These are phyloP conservation scores for Acanthamoeba lenticulata DNA, from an alignment of 208 protist genomes.

Conservation along the genomic window DNA sequence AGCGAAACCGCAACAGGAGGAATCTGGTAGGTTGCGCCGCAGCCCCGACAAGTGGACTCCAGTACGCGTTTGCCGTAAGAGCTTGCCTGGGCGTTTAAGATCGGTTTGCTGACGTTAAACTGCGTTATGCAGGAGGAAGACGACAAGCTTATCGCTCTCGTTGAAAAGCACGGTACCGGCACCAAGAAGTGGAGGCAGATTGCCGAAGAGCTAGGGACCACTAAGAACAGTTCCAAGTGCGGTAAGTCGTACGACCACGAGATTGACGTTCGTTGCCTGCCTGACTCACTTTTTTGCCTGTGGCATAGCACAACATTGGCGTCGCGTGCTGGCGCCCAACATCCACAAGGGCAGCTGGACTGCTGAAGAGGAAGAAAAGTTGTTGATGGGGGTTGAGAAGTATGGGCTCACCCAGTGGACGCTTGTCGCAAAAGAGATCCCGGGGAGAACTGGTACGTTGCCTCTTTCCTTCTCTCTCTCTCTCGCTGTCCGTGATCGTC, in stretches of 20 bases:
- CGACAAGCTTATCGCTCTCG: neutral
- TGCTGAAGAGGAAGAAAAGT: slow-evolving; percentile 26
- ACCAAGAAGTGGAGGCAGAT: slow-evolving; percentile 68
- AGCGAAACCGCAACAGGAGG: neutral
- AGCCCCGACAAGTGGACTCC: slow-evolving; percentile 58
- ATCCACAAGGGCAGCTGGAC: slow-evolving; percentile 60
- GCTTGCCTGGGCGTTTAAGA: neutral
- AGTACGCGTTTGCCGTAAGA: neutral
- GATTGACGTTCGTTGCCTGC: neutral
- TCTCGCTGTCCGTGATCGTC: neutral
- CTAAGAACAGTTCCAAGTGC: slow-evolving; percentile 59
- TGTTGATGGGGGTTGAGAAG: neutral
- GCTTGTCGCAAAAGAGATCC: slow-evolving; percentile 28
- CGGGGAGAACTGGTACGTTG: slow-evolving; percentile 40
- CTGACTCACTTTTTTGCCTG: neutral
- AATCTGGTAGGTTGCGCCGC: neutral
- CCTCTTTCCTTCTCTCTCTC: neutral
- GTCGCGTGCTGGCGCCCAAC: slow-evolving; percentile 27
- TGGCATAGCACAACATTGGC: slow-evolving; percentile 42
- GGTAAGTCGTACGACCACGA: neutral
- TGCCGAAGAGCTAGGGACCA: slow-evolving; percentile 54
- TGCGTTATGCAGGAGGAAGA: slow-evolving; percentile 38
- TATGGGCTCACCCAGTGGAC: slow-evolving; percentile 58
- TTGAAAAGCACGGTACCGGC: slow-evolving; percentile 15
- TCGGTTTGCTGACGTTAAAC: no score